Conservation (phyloP, 2,329 filamentous ascomycete genomes). For the Penicillium sp. region DNA sequence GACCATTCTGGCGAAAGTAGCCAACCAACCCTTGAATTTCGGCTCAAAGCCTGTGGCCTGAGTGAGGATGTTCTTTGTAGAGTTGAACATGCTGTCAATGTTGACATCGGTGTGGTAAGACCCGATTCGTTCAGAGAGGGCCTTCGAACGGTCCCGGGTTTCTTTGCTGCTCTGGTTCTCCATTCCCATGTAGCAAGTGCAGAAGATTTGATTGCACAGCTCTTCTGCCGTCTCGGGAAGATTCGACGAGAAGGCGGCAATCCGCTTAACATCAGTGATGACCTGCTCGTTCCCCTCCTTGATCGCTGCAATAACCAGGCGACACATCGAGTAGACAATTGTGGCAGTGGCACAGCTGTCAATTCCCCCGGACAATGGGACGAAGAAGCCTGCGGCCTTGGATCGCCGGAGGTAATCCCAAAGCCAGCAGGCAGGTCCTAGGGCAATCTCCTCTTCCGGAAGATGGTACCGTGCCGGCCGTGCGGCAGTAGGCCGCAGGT, state of each 20-base stretch:
- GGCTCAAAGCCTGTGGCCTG: conserved; percentile 8
- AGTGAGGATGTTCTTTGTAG: conserved; percentile 10
- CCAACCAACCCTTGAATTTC: conserved; percentile 8
- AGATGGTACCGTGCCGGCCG: conserved; percentile 57
- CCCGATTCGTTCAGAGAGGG: conserved; percentile 6
- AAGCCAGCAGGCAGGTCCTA: conserved; percentile 65
- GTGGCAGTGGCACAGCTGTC: conserved; percentile 41
- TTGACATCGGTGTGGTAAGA: conserved; percentile 12
- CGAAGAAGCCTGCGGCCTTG: conserved; percentile 39
- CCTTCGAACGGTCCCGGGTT: conserved; percentile 65
- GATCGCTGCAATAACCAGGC: conserved; percentile 37
- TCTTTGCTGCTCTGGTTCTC: conserved; percentile 62
- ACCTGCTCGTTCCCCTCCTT: conserved; percentile 49
- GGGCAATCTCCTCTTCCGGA: conserved; percentile 68
- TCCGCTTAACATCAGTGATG: conserved; percentile 53
- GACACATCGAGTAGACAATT: conserved; percentile 44
- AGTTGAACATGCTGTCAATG: conserved; percentile 8
- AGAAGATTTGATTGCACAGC: conserved; percentile 59
- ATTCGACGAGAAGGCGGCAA: conserved; percentile 53
- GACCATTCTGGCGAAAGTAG: not conserved
- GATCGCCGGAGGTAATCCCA: conserved; percentile 49
- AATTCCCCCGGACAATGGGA: conserved; percentile 43
- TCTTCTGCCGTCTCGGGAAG: conserved; percentile 61
- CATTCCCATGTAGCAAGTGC: conserved; percentile 72
- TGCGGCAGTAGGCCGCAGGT: conserved; percentile 45